Evolutionary conservation across 2,329 filamentous ascomycete species (phyloP).

Genomic region (Calonectria pseudoreteaudii): DNA sequence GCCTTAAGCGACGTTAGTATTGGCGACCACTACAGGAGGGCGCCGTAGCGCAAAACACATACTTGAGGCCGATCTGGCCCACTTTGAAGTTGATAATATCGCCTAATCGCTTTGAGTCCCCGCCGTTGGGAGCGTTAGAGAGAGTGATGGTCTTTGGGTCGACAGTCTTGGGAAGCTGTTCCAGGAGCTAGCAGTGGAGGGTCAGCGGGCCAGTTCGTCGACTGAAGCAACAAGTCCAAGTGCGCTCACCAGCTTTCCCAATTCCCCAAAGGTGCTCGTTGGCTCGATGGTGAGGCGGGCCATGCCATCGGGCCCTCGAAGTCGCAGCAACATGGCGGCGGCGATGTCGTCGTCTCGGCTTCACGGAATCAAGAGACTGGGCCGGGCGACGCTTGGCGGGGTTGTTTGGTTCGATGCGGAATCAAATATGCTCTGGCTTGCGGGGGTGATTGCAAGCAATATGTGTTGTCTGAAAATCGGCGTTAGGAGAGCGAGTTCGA

Average conservation of each 20-base stretch:
- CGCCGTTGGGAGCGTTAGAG: constrained; percentile 70
- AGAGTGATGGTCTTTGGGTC: constrained; percentile 70
- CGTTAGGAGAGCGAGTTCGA: not conserved
- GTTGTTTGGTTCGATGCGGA: not conserved
- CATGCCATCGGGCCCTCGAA: constrained; percentile 93
- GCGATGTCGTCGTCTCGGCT: constrained; percentile 12
- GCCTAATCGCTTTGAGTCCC: constrained; percentile 67
- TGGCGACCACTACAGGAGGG: not conserved
- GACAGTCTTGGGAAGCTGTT: constrained; percentile 71
- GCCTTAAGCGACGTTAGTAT: constrained; percentile 61
- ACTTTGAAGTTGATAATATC: constrained; percentile 70
- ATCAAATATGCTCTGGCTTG: not conserved
- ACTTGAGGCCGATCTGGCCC: constrained; percentile 71
- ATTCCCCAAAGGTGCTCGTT: constrained; percentile 76
- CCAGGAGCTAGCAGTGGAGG: constrained; percentile 59
- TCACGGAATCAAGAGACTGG: not conserved
- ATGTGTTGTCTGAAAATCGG: not conserved
- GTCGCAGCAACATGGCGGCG: constrained; percentile 81
- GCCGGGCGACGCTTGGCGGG: constrained; percentile 15
- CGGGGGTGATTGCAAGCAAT: not conserved
- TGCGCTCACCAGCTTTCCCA: constrained; percentile 62
- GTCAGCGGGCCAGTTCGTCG: constrained; percentile 27
- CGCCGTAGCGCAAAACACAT: constrained; percentile 37
- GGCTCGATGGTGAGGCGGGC: constrained; percentile 84
- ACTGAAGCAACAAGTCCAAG: not conserved